Evolutionary conservation across 768 basidiomycete genomes (phyloP).

Genomic region (Hypsizygus marmoreus): DNA sequence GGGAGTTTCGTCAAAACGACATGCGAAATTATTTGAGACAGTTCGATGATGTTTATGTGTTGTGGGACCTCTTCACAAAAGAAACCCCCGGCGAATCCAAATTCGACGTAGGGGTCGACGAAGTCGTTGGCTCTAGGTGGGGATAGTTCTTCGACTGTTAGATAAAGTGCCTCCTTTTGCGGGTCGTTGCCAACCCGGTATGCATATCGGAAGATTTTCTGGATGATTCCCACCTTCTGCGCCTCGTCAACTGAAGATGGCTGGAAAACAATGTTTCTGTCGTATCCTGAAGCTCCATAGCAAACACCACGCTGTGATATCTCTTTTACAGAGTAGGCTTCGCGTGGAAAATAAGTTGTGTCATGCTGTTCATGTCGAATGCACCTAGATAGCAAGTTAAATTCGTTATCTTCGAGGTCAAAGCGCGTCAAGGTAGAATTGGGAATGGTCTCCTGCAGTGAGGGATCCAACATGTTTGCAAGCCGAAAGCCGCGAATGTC

Average conservation of each 20-base stretch:
- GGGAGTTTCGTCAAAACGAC: constrained; percentile 9
- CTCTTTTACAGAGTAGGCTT: constrained; percentile 2
- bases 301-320: constrained; percentile 11
- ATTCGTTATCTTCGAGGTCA: not conserved
- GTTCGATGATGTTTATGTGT: constrained; percentile 1
- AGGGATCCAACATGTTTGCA: constrained; percentile 8
- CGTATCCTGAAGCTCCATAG: constrained; percentile 8
- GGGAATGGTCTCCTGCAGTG: not conserved
- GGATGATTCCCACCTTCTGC: constrained; percentile 1
- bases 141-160: constrained; percentile 1
- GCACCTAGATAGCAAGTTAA: not conserved
- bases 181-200: not conserved
- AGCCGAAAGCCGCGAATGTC: constrained; percentile 15
- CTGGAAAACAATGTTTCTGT: constrained; percentile 14
- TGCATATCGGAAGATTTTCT: constrained; percentile 7
- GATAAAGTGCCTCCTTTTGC: not conserved
- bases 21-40: constrained; percentile 12
- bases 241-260: not conserved
- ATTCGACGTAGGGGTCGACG: constrained; percentile 17
- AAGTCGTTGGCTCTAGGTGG: not conserved
- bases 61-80: constrained; percentile 3
- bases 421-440: not conserved
- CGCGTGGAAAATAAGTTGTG: not conserved
- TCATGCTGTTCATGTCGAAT: not conserved
- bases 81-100: constrained; percentile 15